phyloP scores from a whole-genome alignment of 2,329 filamentous ascomycete species.

The Sordariomycetes sp. region DNA sequence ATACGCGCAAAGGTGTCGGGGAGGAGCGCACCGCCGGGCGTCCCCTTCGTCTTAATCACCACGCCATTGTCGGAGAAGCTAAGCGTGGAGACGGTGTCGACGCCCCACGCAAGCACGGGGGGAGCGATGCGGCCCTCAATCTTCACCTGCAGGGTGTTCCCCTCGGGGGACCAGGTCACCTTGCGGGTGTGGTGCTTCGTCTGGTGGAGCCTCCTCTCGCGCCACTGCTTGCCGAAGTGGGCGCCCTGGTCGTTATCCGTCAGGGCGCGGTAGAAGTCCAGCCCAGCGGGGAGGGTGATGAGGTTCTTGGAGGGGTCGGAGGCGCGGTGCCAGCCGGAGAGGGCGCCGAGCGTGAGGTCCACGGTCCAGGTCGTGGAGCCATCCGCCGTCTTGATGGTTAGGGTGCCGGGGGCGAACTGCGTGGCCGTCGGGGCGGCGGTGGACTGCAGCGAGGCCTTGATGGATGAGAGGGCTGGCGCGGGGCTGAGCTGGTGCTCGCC shows the following conservation, averaged over 20 bases:
- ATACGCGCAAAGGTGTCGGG: conserved; percentile 49
- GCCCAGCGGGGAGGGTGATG: conserved; percentile 26
- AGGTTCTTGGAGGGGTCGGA: conserved; percentile 17
- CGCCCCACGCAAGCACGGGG: conserved; percentile 48
- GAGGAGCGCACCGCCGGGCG: conserved; percentile 30
- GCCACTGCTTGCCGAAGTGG: conserved; percentile 44
- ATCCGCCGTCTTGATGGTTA: conserved; percentile 20
- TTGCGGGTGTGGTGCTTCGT: conserved; percentile 26
- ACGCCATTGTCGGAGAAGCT: conserved; percentile 35
- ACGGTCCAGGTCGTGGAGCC: conserved; percentile 27
- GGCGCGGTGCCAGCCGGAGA: conserved; percentile 23
- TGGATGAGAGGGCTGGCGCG: conserved; percentile 14
- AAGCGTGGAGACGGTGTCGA: conserved; percentile 37
- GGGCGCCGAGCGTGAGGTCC: conserved; percentile 24
- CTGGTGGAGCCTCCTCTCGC: conserved; percentile 29
- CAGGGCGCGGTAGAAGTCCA: conserved; percentile 50
- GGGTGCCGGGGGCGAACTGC: conserved; percentile 8
- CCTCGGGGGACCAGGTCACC: conserved; percentile 14
- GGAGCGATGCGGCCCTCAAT: conserved; percentile 45
- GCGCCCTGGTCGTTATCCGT: conserved; percentile 52
- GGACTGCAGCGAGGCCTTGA: conserved; percentile 5
- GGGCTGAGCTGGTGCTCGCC: conserved; percentile 28
- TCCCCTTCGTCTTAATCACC: conserved; percentile 32
- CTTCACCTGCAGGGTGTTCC: conserved; percentile 19
- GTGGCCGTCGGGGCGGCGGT: conserved; percentile 17